Evolutionary conservation across 306 rosid species (phyloP).

Genomic region (Bauhinia variegata): DNA sequence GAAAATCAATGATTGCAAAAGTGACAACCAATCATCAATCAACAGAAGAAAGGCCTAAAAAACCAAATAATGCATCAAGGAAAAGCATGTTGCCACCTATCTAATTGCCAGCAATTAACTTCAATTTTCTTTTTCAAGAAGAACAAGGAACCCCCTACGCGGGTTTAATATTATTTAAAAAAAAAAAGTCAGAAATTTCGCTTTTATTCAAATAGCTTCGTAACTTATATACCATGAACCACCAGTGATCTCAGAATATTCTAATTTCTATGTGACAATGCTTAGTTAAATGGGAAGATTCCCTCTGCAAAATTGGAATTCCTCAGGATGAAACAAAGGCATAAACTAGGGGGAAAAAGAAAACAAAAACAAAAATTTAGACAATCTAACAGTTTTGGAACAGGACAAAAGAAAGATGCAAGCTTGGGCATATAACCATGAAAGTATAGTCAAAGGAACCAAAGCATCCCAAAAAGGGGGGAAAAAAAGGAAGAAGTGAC

Average conservation of each 20-base stretch:
- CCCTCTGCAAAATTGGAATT: conserved; percentile 17
- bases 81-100: not conserved
- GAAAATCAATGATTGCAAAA: not conserved
- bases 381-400: not conserved
- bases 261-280: not conserved
- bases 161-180: no score
- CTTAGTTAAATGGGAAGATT: not conserved
- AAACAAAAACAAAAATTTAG: not conserved
- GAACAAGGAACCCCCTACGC: no score
- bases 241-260: not conserved
- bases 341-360: conserved; percentile 1
- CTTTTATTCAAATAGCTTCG: not conserved
- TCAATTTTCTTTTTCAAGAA: no score
- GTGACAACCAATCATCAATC: not conserved
- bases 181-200: no score
- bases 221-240: not conserved
- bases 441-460: conserved; percentile 17
- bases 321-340: not conserved
- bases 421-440: not conserved
- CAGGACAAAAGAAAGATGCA: not conserved
- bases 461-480: not conserved
- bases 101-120: no score
- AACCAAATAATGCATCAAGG: not conserved
- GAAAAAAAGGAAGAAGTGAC: not conserved
- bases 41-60: no score